A percentile compares a stretch with the other conserved stretches of the same genome.
phyloP scores from a whole-genome alignment of 768 basidiomycete species.

The Holtermannia corniformis region DNA sequence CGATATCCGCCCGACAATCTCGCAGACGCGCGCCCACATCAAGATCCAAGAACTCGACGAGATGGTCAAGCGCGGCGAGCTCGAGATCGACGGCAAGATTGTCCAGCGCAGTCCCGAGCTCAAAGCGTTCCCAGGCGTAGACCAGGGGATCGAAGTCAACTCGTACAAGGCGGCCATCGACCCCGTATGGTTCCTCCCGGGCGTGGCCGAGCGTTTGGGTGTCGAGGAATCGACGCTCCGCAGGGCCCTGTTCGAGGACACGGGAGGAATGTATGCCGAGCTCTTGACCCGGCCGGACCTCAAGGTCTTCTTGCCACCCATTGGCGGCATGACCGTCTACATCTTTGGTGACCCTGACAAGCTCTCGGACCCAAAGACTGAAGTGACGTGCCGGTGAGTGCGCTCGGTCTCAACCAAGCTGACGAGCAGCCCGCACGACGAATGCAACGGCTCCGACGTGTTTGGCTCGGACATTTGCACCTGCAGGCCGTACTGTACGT shows the following conservation, averaged over 20 bases:
- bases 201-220: constrained; percentile 84
- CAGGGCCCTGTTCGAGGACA: constrained; percentile 90
- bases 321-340: constrained; percentile 78
- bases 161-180: constrained; percentile 92
- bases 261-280: constrained; percentile 57
- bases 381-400: constrained; percentile 29
- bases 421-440: constrained; percentile 55
- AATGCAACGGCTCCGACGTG: constrained; percentile 94
- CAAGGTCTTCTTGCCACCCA: constrained; percentile 91
- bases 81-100: constrained; percentile 71
- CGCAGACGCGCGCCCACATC: constrained; percentile 81
- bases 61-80: constrained; percentile 58
- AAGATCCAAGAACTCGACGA: constrained; percentile 91
- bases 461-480: constrained; percentile 59
- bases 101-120: constrained; percentile 54
- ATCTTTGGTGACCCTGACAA: constrained; percentile 85
- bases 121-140: constrained; percentile 35
- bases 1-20: constrained; percentile 85
- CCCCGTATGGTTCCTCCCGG: constrained; percentile 92
- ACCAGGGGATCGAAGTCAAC: constrained; percentile 73
- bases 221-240: constrained; percentile 79
- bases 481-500: constrained; percentile 66
- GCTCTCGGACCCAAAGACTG: constrained; percentile 36
- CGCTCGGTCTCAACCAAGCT: not conserved
- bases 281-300: constrained; percentile 90